A percentile compares a stretch with the other conserved stretches of the same genome.
Evolutionary conservation across 2,329 filamentous ascomycete genomes (phyloP).

Genomic region (Neurospora sp.): DNA sequence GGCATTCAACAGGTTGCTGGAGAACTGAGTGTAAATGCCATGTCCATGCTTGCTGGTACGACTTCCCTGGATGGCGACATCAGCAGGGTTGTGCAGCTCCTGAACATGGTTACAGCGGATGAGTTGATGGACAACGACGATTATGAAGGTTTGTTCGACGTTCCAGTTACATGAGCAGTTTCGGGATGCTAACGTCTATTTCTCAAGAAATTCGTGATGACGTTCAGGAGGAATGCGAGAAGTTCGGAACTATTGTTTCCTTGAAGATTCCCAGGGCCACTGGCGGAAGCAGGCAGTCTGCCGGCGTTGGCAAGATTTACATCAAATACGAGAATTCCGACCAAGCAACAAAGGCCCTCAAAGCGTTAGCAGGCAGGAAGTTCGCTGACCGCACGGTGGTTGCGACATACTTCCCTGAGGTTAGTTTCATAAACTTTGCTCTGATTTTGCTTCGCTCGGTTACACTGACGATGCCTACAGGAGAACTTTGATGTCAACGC

Average conservation of each 20-base stretch:
- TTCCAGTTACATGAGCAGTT: not conserved
- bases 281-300: slow-evolving; percentile 71
- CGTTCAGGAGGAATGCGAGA: slow-evolving; percentile 83
- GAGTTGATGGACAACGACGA: slow-evolving; percentile 91
- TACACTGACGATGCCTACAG: slow-evolving; percentile 29
- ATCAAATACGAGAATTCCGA: slow-evolving; percentile 81
- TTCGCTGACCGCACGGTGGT: slow-evolving; percentile 96
- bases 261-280: slow-evolving; percentile 87
- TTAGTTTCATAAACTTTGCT: slow-evolving; percentile 27
- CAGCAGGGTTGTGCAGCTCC: slow-evolving; percentile 76
- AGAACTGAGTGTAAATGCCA: slow-evolving; percentile 94
- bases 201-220: slow-evolving; percentile 89
- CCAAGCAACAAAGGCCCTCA: slow-evolving; percentile 73
- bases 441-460: slow-evolving; percentile 14
- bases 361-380: slow-evolving; percentile 85
- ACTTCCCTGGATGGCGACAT: slow-evolving; percentile 69
- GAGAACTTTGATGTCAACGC: slow-evolving; percentile 91
- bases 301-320: slow-evolving; percentile 94
- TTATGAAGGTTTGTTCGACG: slow-evolving; percentile 64
- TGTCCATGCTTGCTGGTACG: slow-evolving; percentile 94
- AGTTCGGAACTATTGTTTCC: slow-evolving; percentile 78
- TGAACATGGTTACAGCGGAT: slow-evolving; percentile 98
- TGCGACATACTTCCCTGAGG: slow-evolving; percentile 92
- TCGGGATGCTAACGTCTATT: not conserved
- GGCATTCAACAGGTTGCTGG: slow-evolving; percentile 88